A percentile compares a stretch with the other conserved stretches of the same genome.
phyloP scores from a whole-genome alignment of 192 early-diverging fungal genomes.

The Chytriomyces hyalinus region DNA sequence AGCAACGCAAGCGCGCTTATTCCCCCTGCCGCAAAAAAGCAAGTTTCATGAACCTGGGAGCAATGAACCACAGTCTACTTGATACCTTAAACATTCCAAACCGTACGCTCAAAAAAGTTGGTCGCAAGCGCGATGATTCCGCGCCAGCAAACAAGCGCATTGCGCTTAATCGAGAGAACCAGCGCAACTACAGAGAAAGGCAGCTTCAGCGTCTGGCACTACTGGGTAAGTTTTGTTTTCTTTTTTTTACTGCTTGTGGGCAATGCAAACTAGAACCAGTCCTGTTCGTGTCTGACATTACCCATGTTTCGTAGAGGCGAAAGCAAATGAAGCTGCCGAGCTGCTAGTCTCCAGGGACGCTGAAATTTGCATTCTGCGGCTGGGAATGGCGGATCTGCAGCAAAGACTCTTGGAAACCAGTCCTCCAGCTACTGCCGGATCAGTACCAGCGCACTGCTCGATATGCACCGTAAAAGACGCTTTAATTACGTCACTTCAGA shows the following conservation, averaged over 20 bases:
- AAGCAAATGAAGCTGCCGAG: background rate
- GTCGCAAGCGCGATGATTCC: background rate
- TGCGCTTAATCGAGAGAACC: background rate
- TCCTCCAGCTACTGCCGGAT: no score
- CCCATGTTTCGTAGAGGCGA: background rate
- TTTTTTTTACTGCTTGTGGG: background rate
- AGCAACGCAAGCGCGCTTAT: no score
- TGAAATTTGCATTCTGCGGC: background rate
- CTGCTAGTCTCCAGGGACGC: background rate
- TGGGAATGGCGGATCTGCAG: background rate
- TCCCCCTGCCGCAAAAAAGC: no score
- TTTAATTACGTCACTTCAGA: no score
- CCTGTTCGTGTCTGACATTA: background rate
- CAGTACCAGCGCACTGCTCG: no score
- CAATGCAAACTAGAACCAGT: background rate
- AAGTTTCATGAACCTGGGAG: no score
- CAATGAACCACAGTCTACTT: no score
- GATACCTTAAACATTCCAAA: no score
- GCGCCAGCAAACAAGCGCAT: background rate
- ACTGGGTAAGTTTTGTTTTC: background rate
- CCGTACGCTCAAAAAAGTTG: background rate
- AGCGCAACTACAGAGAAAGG: background rate
- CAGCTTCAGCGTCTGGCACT: background rate
- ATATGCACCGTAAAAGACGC: no score
- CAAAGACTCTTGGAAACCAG: no score